phyloP scores from a whole-genome alignment of 495 filamentous ascomycete genomes.

The Penicillium soppii region DNA sequence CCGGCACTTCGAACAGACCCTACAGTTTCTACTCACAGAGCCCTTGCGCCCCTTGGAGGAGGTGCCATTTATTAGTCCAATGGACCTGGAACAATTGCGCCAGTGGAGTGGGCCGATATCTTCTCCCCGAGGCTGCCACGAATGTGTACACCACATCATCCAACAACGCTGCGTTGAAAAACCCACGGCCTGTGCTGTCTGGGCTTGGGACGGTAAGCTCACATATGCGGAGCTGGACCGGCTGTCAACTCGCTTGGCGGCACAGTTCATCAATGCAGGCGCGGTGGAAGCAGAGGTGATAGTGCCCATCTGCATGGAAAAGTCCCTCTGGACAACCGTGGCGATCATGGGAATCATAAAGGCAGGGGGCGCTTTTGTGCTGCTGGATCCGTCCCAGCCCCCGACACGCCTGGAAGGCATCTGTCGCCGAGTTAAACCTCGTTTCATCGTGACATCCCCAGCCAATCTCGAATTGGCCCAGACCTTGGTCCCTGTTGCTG shows the following conservation, averaged over 20 bases:
- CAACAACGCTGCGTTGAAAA: too few species aligned
- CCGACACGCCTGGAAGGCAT: constrained; percentile 22
- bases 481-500: background rate
- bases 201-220: constrained; percentile 37
- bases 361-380: constrained; percentile 39
- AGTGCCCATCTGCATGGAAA: constrained; percentile 34
- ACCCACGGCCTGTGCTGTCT: constrained; percentile 21
- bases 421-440: background rate
- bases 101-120: background rate
- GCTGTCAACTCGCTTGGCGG: constrained; percentile 19
- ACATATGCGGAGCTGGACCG: constrained; percentile 35
- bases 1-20: background rate
- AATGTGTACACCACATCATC: too few species aligned
- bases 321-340: constrained; percentile 25
- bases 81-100: background rate
- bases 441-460: constrained; percentile 12
- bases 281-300: constrained; percentile 20
- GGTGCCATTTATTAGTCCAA: background rate
- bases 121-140: background rate
- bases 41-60: background rate
- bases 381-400: constrained; percentile 42
- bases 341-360: constrained; percentile 24
- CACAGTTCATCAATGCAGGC: background rate
- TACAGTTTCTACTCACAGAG: background rate
- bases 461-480: background rate